Percentiles rank a stretch among this genome's conserved stretches.
phyloP scores from a whole-genome alignment of 495 filamentous ascomycete genomes.

The Neurospora pannonica region DNA sequence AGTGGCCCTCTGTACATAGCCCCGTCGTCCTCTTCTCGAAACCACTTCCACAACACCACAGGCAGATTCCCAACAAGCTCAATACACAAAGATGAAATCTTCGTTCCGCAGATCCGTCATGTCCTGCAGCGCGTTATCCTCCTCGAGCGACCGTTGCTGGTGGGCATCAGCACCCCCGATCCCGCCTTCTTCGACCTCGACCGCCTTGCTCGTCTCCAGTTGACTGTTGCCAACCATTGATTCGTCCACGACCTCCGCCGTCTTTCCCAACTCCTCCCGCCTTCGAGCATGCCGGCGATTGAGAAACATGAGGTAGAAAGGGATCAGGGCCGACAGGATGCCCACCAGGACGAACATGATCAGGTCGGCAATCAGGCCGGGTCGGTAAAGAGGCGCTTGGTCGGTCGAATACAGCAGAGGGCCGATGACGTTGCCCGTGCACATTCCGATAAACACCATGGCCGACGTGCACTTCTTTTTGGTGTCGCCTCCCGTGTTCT shows the following conservation, averaged over 20 bases:
- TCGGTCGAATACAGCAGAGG: conserved; percentile 52
- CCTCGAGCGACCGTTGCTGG: conserved; percentile 25
- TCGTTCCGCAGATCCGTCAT: conserved; percentile 47
- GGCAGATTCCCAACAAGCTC: background rate
- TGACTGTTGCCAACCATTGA: conserved; percentile 32
- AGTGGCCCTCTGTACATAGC: background rate
- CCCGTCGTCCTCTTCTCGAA: too few relatives aligned
- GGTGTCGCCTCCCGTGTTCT: conserved; percentile 58
- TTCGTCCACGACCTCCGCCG: conserved; percentile 30
- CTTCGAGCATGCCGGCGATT: conserved; percentile 38
- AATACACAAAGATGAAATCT: conserved; percentile 53
- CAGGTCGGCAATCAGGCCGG: conserved; percentile 46
- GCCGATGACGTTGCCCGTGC: conserved; percentile 51
- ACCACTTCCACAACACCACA: background rate
- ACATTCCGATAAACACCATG: conserved; percentile 53
- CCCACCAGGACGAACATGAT: conserved; percentile 31
- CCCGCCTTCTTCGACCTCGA: conserved; percentile 40
- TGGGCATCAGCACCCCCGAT: conserved; percentile 33
- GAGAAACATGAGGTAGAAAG: conserved; percentile 38
- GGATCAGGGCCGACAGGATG: conserved; percentile 27
- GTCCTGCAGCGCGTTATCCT: conserved; percentile 42
- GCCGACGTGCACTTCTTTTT: conserved; percentile 58
- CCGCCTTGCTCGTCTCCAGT: conserved; percentile 32
- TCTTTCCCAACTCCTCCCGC: conserved; percentile 35
- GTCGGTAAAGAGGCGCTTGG: conserved; percentile 48